Percentiles rank a stretch among this genome's conserved stretches.
phyloP scores from a whole-genome alignment of 2,329 filamentous ascomycete species.

The Raffaelea deltoideospora region DNA sequence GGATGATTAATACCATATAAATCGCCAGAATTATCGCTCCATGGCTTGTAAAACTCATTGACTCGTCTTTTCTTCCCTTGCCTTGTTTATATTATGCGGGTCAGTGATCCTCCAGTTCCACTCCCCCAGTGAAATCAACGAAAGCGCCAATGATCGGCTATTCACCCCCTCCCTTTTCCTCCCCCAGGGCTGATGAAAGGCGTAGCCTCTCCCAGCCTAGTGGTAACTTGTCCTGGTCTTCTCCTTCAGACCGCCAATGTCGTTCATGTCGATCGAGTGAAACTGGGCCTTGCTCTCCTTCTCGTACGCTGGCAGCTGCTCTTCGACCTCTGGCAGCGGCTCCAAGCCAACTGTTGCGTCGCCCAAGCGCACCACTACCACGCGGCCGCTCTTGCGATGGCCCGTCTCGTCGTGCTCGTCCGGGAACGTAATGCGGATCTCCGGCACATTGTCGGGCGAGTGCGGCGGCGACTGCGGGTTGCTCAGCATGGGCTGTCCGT shows the following conservation, averaged over 20 bases:
- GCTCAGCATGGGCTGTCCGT: conserved; percentile 58
- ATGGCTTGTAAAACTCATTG: too few relatives aligned
- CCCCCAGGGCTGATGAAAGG: too few relatives aligned
- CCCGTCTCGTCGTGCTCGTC: conserved; percentile 83
- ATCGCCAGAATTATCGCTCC: too few relatives aligned
- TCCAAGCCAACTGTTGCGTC: conserved; percentile 80
- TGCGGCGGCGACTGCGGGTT: conserved; percentile 62
- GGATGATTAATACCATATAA: too few relatives aligned
- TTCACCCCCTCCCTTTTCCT: too few relatives aligned
- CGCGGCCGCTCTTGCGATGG: conserved; percentile 67
- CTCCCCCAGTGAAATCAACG: too few relatives aligned
- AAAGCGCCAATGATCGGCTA: too few relatives aligned
- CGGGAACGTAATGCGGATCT: conserved; percentile 97
- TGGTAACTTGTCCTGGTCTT: conserved; percentile 36
- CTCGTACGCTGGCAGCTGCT: conserved; percentile 76
- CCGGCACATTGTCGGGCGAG: conserved; percentile 70
- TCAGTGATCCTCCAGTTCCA: too few relatives aligned
- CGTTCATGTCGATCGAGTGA: conserved; percentile 86
- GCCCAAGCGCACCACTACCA: conserved; percentile 82
- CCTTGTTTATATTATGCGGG: too few relatives aligned
- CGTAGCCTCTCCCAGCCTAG: too few relatives aligned
- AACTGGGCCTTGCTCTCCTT: conserved; percentile 66
- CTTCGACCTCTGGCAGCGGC: conserved; percentile 67
- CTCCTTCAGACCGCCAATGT: conserved; percentile 88
- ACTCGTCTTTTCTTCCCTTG: too few relatives aligned